These are phyloP conservation scores for Phaseolus coccineus DNA, from an alignment of 331 rosid species.

Conservation along the genomic window DNA sequence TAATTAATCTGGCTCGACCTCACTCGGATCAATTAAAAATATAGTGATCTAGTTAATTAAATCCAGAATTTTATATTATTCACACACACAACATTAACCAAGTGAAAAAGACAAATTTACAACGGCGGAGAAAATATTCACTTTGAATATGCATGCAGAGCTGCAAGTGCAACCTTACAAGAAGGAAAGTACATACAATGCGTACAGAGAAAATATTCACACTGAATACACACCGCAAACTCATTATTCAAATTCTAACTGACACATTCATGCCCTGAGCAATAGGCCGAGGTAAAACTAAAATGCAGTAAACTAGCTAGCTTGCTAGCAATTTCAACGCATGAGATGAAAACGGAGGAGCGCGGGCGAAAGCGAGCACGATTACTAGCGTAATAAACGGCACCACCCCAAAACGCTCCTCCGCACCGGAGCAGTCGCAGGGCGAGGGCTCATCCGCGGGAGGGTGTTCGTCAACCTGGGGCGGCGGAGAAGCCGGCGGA, in stretches of 20 bases:
- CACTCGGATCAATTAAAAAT: no score
- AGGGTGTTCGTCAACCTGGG: neutral
- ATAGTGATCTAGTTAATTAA: no score
- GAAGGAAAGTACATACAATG: slow-evolving; percentile 1
- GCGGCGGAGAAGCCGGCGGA: slow-evolving; percentile 28
- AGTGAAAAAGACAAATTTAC: neutral
- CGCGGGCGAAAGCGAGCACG: neutral
- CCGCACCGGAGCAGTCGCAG: slow-evolving; percentile 36
- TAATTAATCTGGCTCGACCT: no score
- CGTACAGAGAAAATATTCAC: no score
- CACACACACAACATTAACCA: neutral
- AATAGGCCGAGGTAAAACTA: slow-evolving; percentile 9
- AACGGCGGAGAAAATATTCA: neutral
- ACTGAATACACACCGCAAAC: neutral
- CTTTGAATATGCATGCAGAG: neutral
- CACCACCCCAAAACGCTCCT: neutral
- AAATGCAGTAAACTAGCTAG: neutral
- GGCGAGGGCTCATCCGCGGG: slow-evolving; percentile 32
- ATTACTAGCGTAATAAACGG: slow-evolving; percentile 44
- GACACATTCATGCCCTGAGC: slow-evolving; percentile 13
- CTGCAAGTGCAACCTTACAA: neutral
- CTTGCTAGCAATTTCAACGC: neutral
- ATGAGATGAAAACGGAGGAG: slow-evolving; percentile 26
- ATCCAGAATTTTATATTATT: neutral
- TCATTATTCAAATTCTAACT: neutral